Base-by-base conservation (phyloP, 2,329 filamentous ascomycete genomes). In the Aspergillus amoenus region DNA sequence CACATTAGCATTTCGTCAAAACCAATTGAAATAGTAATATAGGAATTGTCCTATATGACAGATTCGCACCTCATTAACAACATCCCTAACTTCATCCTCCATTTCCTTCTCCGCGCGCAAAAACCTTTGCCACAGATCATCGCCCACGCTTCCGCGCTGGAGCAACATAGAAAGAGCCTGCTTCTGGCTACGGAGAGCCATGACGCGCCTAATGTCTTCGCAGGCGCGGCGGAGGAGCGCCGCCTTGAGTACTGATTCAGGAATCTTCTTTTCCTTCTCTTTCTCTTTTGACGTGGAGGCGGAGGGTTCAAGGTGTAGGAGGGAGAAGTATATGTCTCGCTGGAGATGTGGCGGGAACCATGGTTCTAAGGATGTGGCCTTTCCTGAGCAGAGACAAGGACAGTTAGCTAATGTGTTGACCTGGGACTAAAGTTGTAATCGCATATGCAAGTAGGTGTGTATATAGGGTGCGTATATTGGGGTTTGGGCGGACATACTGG, bases 121-220 rank as follows among this genome's bases (percentile, higher is more conserved):
- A 75, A 97, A 96, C 40, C 93, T 84, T 79, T 97, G 91, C 89
- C 92, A 96, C 65, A 99, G 77, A 74, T 99, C 94, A 73, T 99
- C 94, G 13, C 94, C 93, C 2, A 99, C 92, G 69, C 91, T 96
- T 48, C 94, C 94, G 62, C 91, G 84, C 76, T 96, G 91, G 66
- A 97, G 77, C 64, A 99, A 79, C 22, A 87, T 84, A 70, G 89
- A 88, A 70, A 96, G 86, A 7, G 94, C 91, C 68, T 90, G 89
- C 80, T 97, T 99, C 66, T 91, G 89, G 56, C 85, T 89, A 70
- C 93, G 86, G 70, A 99, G 85, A 73, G 94, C 87, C 68, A 97
- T 88, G 61, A 99, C 90, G 62, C 94, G 88, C 71, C 89, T 86
- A 70, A 99, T 96, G 72, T 97, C 93, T 74, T 97, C 93, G 37